These are phyloP conservation scores for Alnus glutinosa DNA, from an alignment of 306 rosid genomes.

Conservation along the genomic window DNA sequence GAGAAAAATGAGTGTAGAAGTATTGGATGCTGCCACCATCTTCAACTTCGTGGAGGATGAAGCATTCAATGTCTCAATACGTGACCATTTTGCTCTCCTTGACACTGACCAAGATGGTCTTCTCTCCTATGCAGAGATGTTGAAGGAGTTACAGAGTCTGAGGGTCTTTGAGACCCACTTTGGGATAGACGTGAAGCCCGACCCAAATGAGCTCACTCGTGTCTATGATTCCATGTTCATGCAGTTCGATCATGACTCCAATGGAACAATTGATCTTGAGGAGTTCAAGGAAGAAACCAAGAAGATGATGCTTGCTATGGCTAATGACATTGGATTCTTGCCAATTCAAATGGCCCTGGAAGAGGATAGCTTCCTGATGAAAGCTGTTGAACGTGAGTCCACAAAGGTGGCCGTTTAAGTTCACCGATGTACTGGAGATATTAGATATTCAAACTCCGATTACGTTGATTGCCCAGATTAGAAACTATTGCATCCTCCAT, in stretches of 20 bases:
- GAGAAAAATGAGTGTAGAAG: slow-evolving; percentile 68
- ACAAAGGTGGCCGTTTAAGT: slow-evolving; percentile 26
- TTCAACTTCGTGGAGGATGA: slow-evolving; percentile 66
- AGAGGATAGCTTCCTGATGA: slow-evolving; percentile 58
- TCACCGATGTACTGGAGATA: too few species aligned
- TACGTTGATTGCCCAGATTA: too few species aligned
- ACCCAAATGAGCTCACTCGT: slow-evolving; percentile 56
- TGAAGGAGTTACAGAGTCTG: slow-evolving; percentile 63
- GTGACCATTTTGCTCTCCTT: slow-evolving; percentile 49
- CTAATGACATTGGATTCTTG: slow-evolving; percentile 68
- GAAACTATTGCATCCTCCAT: neutral
- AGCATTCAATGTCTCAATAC: slow-evolving; percentile 39
- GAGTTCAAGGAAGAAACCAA: slow-evolving; percentile 72
- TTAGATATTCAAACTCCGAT: too few species aligned
- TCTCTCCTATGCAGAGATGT: slow-evolving; percentile 68
- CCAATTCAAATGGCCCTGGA: slow-evolving; percentile 73
- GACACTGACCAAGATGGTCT: slow-evolving; percentile 61
- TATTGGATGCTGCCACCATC: slow-evolving; percentile 69
- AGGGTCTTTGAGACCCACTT: slow-evolving; percentile 66
- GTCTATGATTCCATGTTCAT: slow-evolving; percentile 57
- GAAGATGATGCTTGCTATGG: slow-evolving; percentile 77
- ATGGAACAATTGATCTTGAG: slow-evolving; percentile 59
- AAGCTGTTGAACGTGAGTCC: slow-evolving; percentile 67
- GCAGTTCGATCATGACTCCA: slow-evolving; percentile 61
- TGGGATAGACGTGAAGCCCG: slow-evolving; percentile 61